phyloP scores from a whole-genome alignment of 2,329 filamentous ascomycete species.

The Aciculosporium take region DNA sequence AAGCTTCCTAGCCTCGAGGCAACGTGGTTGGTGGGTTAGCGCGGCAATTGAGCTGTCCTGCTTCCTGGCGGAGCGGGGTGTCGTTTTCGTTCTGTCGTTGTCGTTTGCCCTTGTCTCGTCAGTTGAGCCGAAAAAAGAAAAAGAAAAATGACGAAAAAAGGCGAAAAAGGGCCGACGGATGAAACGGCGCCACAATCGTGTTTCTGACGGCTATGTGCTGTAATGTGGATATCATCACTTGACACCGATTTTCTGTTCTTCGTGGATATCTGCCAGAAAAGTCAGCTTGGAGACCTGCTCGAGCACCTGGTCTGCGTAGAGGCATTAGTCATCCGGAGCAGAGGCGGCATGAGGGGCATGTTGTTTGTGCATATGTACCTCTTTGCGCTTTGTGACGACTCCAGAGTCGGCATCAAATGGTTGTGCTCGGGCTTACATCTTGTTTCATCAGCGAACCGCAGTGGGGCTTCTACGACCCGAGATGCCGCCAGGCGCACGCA shows the following conservation, averaged over 20 bases:
- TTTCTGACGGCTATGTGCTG: neutral
- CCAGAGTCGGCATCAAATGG: no score
- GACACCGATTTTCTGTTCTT: neutral
- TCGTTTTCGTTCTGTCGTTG: no score
- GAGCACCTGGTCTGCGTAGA: neutral
- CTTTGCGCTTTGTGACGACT: neutral
- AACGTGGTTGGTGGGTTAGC: neutral
- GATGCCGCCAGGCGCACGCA: neutral
- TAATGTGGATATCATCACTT: neutral
- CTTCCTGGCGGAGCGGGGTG: neutral
- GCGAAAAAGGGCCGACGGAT: no score
- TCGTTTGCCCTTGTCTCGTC: no score
- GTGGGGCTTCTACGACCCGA: neutral
- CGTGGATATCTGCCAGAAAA: neutral
- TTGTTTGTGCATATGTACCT: neutral
- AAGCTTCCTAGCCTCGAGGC: neutral
- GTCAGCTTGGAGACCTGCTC: no score
- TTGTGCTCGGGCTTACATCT: no score
- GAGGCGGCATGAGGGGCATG: conserved; percentile 1
- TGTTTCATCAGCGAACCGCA: neutral
- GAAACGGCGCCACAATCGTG: no score
- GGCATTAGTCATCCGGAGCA: neutral
- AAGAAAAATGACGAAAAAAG: no score
- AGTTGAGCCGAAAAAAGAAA: no score
- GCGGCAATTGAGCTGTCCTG: neutral